These are phyloP conservation scores for Abelmoschus esculentus DNA, from an alignment of 345 rosid genomes.

Conservation along the genomic window DNA sequence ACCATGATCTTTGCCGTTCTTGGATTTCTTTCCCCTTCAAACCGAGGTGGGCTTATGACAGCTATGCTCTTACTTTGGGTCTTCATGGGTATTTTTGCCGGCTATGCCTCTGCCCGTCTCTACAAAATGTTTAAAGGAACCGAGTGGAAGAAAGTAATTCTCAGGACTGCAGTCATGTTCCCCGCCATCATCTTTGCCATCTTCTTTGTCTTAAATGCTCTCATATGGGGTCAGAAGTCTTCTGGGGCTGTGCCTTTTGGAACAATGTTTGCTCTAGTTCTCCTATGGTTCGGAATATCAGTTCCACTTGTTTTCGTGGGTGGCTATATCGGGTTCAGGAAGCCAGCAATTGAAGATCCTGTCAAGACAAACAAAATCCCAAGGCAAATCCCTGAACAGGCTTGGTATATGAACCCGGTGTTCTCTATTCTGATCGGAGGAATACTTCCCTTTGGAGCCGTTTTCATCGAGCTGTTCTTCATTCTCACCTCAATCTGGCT, in stretches of 20 bases:
- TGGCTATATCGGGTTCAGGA: conserved; percentile 64
- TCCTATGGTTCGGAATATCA: conserved; percentile 43
- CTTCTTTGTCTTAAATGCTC: conserved; percentile 5
- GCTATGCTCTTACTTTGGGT: conserved; percentile 10
- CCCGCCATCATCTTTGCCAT: conserved; percentile 10
- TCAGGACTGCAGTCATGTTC: conserved; percentile 7
- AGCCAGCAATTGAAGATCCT: conserved; percentile 66
- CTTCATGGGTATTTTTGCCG: conserved; percentile 77
- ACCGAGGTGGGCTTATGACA: conserved; percentile 33
- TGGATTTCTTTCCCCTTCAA: conserved; percentile 73
- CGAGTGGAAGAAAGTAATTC: conserved; percentile 4
- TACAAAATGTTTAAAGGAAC: conserved; percentile 13
- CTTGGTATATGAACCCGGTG: conserved; percentile 77
- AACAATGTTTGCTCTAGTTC: conserved; percentile 8
- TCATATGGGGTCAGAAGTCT: conserved; percentile 12
- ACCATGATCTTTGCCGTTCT: conserved; percentile 72
- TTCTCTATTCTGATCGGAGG: conserved; percentile 89
- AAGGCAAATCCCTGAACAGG: conserved; percentile 70
- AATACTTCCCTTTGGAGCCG: conserved; percentile 89
- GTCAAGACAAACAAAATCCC: conserved; percentile 90
- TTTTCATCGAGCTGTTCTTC: conserved; percentile 91
- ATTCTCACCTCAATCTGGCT: conserved; percentile 90
- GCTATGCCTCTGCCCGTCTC: conserved; percentile 17
- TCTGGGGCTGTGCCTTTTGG: conserved; percentile 12
- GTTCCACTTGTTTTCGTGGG: conserved; percentile 80